Base-by-base conservation (phyloP, 192 early-diverging fungal genomes). In the Fimicolochytrium jonesii region DNA sequence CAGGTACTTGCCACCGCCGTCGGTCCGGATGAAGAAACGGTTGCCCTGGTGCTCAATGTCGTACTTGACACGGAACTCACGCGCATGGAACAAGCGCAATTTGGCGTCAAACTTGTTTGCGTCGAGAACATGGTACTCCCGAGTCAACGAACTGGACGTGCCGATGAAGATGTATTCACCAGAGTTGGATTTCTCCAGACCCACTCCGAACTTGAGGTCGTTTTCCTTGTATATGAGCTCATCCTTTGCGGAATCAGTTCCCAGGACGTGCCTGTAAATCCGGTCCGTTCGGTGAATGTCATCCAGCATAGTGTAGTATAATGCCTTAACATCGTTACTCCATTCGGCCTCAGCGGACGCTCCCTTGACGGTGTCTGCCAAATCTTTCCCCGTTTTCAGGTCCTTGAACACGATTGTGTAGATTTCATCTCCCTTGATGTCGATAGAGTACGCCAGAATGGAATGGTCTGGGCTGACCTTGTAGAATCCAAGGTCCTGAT, bases 341-440 rank as follows among this genome's bases (percentile, higher is more conserved):
- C 77, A 78, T 20, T 54, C 66, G 13, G 59, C 42, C 10, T 42
- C 30, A 13, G 43, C 69, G 11, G 37, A 34, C 13, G 61, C 39
- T 22, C 61, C 59, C 13, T 56, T 43, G 33, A 75, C 43, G 1
- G 41, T 43, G 29, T 67, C 61, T 33, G 68, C 61, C 13, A 74
- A 35, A 22, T 46, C 11, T 41, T 62, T 59, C 23, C 70, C 75
- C 0, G 75, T 64, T 18, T 41, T 47, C n/a, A 80, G 36, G 42
- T 78, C 66, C 43, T 75, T 72, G 66, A 78, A 73, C 18, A 49
- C 54, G 36, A 80, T 59, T 6, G 13, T 51, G 56, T 71, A 78
- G 28, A 57, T 34, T 53, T 80, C 78, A 47, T 73, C 68, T n/a
- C 75, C 76, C 28, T 33, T 63, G 41, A 69, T 70, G 58, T 80